Evolutionary conservation across 352 stramenopile species (phyloP), one percentile per base, ranked within the genome.

Genomic region (Aphanomyces invadans): DNA sequence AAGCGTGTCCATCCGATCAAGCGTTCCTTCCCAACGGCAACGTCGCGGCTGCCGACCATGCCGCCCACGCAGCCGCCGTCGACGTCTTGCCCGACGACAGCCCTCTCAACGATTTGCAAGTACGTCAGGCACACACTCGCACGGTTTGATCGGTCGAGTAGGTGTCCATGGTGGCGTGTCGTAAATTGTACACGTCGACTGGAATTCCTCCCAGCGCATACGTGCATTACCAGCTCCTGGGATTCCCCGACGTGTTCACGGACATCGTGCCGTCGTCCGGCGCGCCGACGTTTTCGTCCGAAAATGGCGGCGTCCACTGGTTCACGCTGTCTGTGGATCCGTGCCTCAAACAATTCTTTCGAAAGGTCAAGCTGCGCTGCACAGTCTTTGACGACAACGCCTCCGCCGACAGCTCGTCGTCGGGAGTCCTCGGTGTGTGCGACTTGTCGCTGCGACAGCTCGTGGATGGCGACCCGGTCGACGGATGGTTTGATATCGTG

Each of bases 191-290:
- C 0, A 64, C 55, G 2, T 19, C 55, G 19, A 36, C 33, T 32
- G 55, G 55, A 4, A n/a, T 28, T 7, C 55, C 55, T 10, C 55
- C 55, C 4, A 74, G 65, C 29, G 56, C 89, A 0, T 97, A 96
- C 55, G 87, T 90, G 0, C 88, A 97, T 67, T 96, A 96, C 64
- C 89, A 97, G 68, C 71, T 97, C 5, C 74, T 97, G 0, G 84
- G 83, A 4, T 95, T 94, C 69, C 88, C 82, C 3, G 90, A 96
- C 46, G 73, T 81, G 51, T 96, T 97, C 65, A 96, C 89, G 2
- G 87, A 91, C 52, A 94, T 96, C 60, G 76, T 89, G 2, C 63
- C 79, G 10, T 71, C 80, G 32, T 78, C 82, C 17, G 56, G 74
- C 7, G 76, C 76, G 29, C 89, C 89, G 9, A 79, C 89, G 53